These are phyloP conservation scores for Monilinia aucupariae DNA, from an alignment of 2,329 filamentous ascomycete genomes.

Conservation along the genomic window DNA sequence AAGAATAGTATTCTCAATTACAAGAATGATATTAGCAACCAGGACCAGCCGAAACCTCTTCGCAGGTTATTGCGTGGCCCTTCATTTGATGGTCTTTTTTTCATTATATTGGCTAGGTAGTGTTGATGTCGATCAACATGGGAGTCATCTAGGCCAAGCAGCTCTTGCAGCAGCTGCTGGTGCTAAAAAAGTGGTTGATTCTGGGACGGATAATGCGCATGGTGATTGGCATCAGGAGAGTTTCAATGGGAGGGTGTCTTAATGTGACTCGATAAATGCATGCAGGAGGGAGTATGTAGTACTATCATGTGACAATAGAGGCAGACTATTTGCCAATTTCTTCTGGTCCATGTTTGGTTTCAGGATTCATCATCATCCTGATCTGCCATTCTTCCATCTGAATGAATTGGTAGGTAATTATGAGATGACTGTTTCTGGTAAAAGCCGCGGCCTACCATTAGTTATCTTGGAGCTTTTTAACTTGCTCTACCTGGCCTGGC, in stretches of 20 bases:
- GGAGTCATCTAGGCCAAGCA: slow-evolving; percentile 34
- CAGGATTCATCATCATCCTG: background rate
- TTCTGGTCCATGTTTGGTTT: slow-evolving; percentile 3
- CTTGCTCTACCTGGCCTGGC: background rate
- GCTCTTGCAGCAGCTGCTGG: slow-evolving; percentile 42
- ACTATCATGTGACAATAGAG: slow-evolving; percentile 30
- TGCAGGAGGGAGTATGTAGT: slow-evolving; percentile 20
- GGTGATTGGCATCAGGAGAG: slow-evolving; percentile 59
- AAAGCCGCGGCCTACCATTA: background rate
- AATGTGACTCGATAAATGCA: slow-evolving; percentile 11
- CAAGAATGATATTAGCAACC: slow-evolving; percentile 83
- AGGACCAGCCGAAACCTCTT: slow-evolving; percentile 90
- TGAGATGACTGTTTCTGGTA: background rate
- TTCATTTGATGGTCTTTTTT: slow-evolving; percentile 83
- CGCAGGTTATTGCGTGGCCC: slow-evolving; percentile 79
- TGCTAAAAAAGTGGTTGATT: slow-evolving; percentile 37
- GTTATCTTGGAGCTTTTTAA: background rate
- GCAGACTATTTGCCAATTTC: slow-evolving; percentile 13
- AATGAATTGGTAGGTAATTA: background rate
- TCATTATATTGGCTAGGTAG: slow-evolving; percentile 81
- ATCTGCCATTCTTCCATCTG: background rate
- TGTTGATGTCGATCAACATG: slow-evolving; percentile 53
- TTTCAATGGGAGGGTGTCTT: slow-evolving; percentile 31
- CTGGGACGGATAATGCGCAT: slow-evolving; percentile 37
- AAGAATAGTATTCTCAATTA: slow-evolving; percentile 82